Percentiles rank a stretch among this genome's conserved stretches.
Evolutionary conservation across 257 asterid genomes (phyloP).

Genomic region (Linderniella brevidens): DNA sequence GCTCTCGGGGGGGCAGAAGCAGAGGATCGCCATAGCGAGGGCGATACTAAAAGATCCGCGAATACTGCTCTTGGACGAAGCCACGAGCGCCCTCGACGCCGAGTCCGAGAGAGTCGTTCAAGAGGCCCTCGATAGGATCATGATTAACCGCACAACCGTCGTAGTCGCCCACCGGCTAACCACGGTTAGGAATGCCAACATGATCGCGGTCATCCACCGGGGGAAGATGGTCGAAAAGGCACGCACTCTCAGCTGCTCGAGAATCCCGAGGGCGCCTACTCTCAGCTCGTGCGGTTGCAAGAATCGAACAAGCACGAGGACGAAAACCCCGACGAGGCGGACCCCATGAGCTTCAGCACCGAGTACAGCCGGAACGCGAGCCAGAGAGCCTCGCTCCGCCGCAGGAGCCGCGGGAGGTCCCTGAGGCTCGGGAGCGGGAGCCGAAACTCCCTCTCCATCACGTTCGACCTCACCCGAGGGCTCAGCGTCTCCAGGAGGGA

Average conservation of each 20-base stretch:
- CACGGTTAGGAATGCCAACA: slow-evolving; percentile 48
- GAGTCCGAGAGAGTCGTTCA: slow-evolving; percentile 62
- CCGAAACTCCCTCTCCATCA: slow-evolving; percentile 26
- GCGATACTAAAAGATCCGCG: no score
- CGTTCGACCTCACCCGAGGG: slow-evolving; percentile 38
- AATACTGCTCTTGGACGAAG: no score
- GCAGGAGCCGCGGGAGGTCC: no score
- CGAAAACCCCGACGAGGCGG: slow-evolving; percentile 30
- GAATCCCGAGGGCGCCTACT: slow-evolving; percentile 41
- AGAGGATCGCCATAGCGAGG: no score
- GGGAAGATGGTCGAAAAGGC: slow-evolving; percentile 50
- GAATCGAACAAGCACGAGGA: slow-evolving; percentile 19
- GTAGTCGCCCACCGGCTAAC: slow-evolving; percentile 58
- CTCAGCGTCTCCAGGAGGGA: slow-evolving; percentile 13
- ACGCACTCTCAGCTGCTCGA: slow-evolving; percentile 31
- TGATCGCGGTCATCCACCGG: slow-evolving; percentile 48
- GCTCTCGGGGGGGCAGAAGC: no score
- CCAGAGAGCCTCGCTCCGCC: no score
- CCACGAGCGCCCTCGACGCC: slow-evolving; percentile 48
- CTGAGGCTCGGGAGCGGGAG: no score
- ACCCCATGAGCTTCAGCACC: slow-evolving; percentile 41
- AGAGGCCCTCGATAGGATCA: slow-evolving; percentile 48
- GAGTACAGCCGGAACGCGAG: no score
- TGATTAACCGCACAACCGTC: slow-evolving; percentile 51
- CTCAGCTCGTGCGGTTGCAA: slow-evolving; percentile 41